These are phyloP conservation scores for Stenogyne calaminthoides DNA, from an alignment of 305 asterid species.

Conservation along the genomic window DNA sequence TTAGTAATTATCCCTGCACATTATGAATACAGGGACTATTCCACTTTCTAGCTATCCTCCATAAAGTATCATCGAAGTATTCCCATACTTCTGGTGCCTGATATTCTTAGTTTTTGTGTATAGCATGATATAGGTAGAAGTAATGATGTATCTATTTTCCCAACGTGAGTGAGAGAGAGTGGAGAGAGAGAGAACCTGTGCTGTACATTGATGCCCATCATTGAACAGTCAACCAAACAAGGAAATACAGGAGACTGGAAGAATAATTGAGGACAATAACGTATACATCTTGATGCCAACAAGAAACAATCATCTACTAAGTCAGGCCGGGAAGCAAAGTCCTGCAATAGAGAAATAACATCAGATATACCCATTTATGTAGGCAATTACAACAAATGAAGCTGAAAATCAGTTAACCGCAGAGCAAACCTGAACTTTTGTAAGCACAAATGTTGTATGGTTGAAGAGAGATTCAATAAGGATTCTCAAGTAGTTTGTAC, in stretches of 20 bases:
- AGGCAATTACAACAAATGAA: constrained; percentile 17
- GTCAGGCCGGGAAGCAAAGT: constrained; percentile 90
- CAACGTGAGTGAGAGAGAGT: constrained; percentile 25
- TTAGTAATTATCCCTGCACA: neutral
- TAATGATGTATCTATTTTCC: neutral
- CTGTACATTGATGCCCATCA: constrained; percentile 93
- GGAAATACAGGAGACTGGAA: constrained; percentile 83
- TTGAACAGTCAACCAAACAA: constrained; percentile 83
- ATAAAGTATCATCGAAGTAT: too few species aligned
- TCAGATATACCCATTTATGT: constrained; percentile 22
- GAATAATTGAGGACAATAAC: constrained; percentile 93
- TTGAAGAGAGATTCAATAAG: constrained; percentile 94
- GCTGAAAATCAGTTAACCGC: neutral
- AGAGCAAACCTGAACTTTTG: constrained; percentile 65
- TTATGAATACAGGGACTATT: constrained; percentile 3
- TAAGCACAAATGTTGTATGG: constrained; percentile 78
- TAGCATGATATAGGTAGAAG: too few species aligned
- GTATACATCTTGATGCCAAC: constrained; percentile 96
- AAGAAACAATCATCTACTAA: constrained; percentile 96
- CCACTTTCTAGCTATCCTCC: neutral
- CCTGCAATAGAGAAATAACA: constrained; percentile 45
- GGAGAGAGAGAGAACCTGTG: constrained; percentile 81
- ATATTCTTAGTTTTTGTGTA: too few species aligned
- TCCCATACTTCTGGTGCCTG: too few species aligned
- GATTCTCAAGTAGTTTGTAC: constrained; percentile 78